These are phyloP conservation scores for Calocybe indica DNA, from an alignment of 768 basidiomycete genomes.

Conservation along the genomic window DNA sequence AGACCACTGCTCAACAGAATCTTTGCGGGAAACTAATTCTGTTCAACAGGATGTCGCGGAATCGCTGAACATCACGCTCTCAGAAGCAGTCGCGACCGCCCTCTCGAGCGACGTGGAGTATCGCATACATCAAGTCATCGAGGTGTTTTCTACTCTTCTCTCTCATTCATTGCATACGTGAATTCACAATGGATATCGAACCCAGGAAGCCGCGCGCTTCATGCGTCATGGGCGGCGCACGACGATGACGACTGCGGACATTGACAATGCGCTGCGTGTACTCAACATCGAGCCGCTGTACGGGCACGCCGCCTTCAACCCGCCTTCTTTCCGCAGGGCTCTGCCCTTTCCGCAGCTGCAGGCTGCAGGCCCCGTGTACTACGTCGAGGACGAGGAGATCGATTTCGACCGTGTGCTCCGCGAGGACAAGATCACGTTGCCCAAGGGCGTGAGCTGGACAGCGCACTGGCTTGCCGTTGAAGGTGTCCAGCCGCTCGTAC, in stretches of 20 bases:
- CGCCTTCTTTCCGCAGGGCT: conserved; percentile 55
- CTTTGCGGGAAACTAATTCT: conserved; percentile 1
- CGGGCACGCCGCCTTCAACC: conserved; percentile 68
- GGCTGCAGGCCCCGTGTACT: conserved; percentile 73
- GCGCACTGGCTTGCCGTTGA: conserved; percentile 99
- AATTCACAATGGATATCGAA: not conserved
- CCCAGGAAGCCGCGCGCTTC: conserved; percentile 91
- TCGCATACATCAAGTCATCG: conserved; percentile 89
- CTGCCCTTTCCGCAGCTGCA: conserved; percentile 46
- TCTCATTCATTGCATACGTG: not conserved
- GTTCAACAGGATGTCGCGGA: conserved; percentile 81
- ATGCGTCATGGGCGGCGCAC: conserved; percentile 92
- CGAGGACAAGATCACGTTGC: conserved; percentile 78
- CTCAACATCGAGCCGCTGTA: conserved; percentile 96
- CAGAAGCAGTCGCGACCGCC: conserved; percentile 74
- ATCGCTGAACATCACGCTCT: conserved; percentile 72
- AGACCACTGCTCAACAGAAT: not conserved
- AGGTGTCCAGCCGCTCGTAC: conserved; percentile 94
- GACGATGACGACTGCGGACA: conserved; percentile 84
- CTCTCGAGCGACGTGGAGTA: conserved; percentile 97
- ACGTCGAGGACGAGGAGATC: conserved; percentile 95
- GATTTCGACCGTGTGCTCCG: conserved; percentile 90
- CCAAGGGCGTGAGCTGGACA: conserved; percentile 79
- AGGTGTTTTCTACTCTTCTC: conserved; percentile 42
- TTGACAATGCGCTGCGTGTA: conserved; percentile 90